Evolutionary conservation across 2,329 filamentous ascomycete species (phyloP), one percentile per base, ranked within the genome.

Genomic region (Thielaviopsis ethacetica): DNA sequence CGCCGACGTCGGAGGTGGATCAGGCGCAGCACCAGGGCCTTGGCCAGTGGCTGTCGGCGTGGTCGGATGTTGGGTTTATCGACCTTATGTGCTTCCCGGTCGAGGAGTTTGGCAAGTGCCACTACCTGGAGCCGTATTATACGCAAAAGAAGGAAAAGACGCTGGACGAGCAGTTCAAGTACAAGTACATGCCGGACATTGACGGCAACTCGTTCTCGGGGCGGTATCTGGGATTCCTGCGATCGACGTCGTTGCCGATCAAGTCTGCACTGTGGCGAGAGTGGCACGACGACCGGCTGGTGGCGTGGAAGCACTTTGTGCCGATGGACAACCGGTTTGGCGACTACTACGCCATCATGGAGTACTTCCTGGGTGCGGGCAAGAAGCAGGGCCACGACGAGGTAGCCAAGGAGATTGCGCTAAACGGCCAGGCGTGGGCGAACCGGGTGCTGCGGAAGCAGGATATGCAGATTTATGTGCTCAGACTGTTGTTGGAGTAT

Each of bases 111-210:
- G 54, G 57, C 17, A 27, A 96, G 67, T 98, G 93, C 71, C 80
- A 84, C 53, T 90, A 90, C 0, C 91, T 97, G 68, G 76, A 76
- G 51, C 82, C 90, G 64, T 95, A 88, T 71, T 97, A 97, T 71
- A 75, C 83, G 22, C 73, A 81, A 22, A 78, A 81, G 2, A 76
- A 77, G 19, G 86, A 80, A 3, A 59, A 59, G 50, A 30, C 57
- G 17, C 34, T 62, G 38, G 51, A 54, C 22, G 68, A 79, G 58
- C 80, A 84, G 68, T 84, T 82, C 66, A 64, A 70, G 62, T 73
- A 75, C 71, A 91, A 89, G 67, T 87, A 81, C 66, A 74, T 91
- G 1, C 81, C 85, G 0, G 88, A 93, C 67, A 78, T 91, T 59
- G 88, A 91, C 68, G 88, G 87, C 30, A 83, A 86, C 70, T 81